These are phyloP conservation scores for Phoenix roebelenii DNA, from an alignment of 176 grass and related monocot genomes.

Conservation along the genomic window DNA sequence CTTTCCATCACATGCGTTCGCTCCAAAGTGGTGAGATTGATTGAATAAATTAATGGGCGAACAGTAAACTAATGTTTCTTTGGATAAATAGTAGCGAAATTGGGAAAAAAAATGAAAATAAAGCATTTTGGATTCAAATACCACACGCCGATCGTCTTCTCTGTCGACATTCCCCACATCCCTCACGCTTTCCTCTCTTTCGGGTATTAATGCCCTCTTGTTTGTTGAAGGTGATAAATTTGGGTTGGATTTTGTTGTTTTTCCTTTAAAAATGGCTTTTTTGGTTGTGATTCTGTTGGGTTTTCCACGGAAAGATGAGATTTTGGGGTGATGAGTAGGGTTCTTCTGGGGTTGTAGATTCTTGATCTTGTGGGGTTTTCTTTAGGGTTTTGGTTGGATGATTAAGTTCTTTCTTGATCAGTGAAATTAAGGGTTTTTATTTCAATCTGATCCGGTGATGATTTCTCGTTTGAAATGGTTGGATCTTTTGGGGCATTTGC, in stretches of 20 bases:
- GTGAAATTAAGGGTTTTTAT: constrained; percentile 5
- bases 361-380: neutral
- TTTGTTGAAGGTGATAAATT: neutral
- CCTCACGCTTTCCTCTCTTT: constrained; percentile 29
- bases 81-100: neutral
- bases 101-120: constrained; percentile 6
- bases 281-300: neutral
- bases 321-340: constrained; percentile 29
- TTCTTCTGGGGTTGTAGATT: constrained; percentile 5
- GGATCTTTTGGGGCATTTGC: constrained; percentile 5
- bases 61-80: constrained; percentile 3
- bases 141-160: constrained; percentile 27
- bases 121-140: neutral
- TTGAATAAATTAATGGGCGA: neutral
- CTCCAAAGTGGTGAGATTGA: constrained; percentile 13
- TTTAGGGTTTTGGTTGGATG: neutral
- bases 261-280: neutral
- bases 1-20: constrained; percentile 24
- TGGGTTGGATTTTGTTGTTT: constrained; percentile 19
- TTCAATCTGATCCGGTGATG: no score
- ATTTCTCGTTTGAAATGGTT: no score
- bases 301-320: constrained; percentile 20
- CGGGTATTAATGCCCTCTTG: constrained; percentile 40
- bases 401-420: constrained; percentile 7
- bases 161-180: constrained; percentile 33